Percentiles rank a stretch among this genome's conserved stretches.
Conservation (phyloP, 2,329 filamentous ascomycete species). For the Colletotrichum euphorbiae region DNA sequence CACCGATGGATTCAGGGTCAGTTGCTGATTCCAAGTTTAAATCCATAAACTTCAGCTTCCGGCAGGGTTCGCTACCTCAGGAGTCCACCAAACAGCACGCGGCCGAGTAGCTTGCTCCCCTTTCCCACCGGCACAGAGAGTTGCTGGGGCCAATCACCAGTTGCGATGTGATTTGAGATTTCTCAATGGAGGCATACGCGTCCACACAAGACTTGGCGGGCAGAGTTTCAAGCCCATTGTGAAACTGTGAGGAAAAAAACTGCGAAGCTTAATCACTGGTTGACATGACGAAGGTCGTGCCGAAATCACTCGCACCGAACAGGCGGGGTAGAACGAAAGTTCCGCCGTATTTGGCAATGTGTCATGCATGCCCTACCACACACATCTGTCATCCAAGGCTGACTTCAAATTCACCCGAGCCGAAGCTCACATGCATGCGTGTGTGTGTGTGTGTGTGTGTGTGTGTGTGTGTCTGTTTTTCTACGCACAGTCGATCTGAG, state of each 20-base stretch:
- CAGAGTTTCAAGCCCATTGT: conserved; percentile 22
- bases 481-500: background rate
- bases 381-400: conserved; percentile 16
- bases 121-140: conserved; percentile 1
- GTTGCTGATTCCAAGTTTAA: too few relatives aligned
- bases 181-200: conserved; percentile 5
- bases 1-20: too few relatives aligned
- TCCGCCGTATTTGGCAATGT: background rate
- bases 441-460: background rate
- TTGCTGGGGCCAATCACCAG: conserved; percentile 8
- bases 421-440: conserved; percentile 27
- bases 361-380: background rate
- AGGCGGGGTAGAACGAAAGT: conserved; percentile 19
- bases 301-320: conserved; percentile 27
- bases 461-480: background rate
- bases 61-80: too few relatives aligned
- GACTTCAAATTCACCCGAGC: conserved; percentile 7
- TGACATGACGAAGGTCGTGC: background rate
- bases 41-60: too few relatives aligned
- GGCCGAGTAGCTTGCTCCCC: too few relatives aligned
- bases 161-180: conserved; percentile 22
- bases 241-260: conserved; percentile 16
- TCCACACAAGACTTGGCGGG: conserved; percentile 21
- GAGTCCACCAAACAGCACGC: too few relatives aligned
- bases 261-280: conserved; percentile 17